These are phyloP conservation scores for Saraca asoca DNA, from an alignment of 331 rosid genomes.

Conservation along the genomic window DNA sequence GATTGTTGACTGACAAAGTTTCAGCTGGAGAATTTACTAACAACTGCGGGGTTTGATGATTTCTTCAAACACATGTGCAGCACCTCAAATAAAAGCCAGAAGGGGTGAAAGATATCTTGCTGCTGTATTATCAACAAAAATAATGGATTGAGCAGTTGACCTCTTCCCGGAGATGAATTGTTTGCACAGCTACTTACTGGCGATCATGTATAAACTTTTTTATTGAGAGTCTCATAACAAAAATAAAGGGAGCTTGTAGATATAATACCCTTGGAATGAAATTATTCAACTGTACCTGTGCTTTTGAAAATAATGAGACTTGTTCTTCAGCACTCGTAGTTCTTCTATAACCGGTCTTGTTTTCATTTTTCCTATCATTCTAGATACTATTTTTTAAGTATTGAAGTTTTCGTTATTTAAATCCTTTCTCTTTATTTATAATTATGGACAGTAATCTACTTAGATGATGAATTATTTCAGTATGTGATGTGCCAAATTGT, in stretches of 20 bases:
- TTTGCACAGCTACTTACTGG: conserved; percentile 38
- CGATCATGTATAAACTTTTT: conserved; percentile 25
- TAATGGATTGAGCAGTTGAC: not conserved
- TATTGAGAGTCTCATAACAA: conserved; percentile 19
- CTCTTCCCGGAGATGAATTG: conserved; percentile 28
- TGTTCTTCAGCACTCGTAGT: not conserved
- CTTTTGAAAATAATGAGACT: not conserved
- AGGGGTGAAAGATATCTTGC: not conserved
- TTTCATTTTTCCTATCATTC: too few species aligned
- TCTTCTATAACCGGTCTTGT: too few species aligned
- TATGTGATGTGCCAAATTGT: too few species aligned
- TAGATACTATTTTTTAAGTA: too few species aligned
- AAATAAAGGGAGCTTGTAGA: conserved; percentile 31
- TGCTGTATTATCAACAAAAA: not conserved
- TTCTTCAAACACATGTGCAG: conserved; percentile 14
- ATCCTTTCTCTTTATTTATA: too few species aligned
- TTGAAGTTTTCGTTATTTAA: too few species aligned
- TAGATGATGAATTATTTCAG: too few species aligned
- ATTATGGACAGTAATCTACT: too few species aligned
- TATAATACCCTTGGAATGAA: conserved; percentile 16
- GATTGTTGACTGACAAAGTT: conserved; percentile 12
- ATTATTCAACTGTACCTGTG: not conserved
- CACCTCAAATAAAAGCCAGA: conserved; percentile 21
- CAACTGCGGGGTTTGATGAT: conserved; percentile 15
- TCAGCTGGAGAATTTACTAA: conserved; percentile 21